A percentile compares a stretch with the other conserved stretches of the same genome.
phyloP scores from a whole-genome alignment of 2,329 filamentous ascomycete genomes.

The Colletotrichum sansevieriae region DNA sequence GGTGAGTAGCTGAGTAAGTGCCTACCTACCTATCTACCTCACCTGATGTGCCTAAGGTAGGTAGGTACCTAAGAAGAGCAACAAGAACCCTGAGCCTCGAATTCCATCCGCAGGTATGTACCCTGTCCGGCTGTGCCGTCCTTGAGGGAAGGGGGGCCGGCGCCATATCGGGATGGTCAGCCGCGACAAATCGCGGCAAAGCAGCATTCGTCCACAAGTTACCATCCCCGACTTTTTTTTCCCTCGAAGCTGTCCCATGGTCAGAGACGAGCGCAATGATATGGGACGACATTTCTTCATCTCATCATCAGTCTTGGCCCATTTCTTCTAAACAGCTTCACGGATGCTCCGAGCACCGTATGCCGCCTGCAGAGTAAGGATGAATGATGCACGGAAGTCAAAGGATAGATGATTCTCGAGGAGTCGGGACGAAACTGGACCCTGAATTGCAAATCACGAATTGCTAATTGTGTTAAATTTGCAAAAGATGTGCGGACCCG shows the following conservation, averaged over 20 bases:
- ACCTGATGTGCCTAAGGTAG: no score
- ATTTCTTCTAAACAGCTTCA: no score
- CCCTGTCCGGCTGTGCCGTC: neutral
- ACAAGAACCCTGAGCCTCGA: neutral
- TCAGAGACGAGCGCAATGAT: neutral
- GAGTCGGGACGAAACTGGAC: slow-evolving; percentile 5
- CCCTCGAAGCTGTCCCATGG: no score
- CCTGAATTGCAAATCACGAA: neutral
- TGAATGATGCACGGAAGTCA: no score
- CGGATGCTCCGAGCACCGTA: no score
- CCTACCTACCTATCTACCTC: no score
- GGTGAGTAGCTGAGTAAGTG: neutral
- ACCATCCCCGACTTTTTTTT: no score
- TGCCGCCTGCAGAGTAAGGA: no score
- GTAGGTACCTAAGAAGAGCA: no score
- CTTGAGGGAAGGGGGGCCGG: neutral
- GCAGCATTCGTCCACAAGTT: neutral
- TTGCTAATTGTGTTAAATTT: no score
- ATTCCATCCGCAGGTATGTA: neutral
- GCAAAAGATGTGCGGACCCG: no score
- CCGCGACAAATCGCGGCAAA: neutral
- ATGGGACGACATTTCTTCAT: neutral
- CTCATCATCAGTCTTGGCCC: neutral
- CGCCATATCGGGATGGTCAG: neutral
- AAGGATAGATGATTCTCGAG: neutral